A percentile compares a stretch with the other conserved stretches of the same genome.
These are phyloP conservation scores for Phanerodontia chrysosporium DNA, from an alignment of 768 basidiomycete species.

Conservation along the genomic window DNA sequence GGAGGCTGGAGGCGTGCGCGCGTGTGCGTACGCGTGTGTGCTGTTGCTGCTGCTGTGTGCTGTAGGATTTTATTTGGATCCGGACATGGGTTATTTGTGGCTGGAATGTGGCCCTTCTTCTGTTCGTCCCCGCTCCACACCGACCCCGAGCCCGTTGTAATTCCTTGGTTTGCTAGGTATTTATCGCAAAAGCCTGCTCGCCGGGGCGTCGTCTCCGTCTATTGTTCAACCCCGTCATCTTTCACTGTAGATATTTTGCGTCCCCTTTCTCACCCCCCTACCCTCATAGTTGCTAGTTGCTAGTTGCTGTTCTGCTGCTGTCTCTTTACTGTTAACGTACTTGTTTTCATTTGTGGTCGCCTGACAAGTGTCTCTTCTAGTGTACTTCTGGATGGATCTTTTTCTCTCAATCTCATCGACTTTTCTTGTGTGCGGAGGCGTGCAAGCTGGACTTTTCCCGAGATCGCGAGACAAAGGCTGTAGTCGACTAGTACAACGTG, in stretches of 20 bases:
- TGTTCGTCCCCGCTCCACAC: background rate
- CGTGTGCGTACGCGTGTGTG: background rate
- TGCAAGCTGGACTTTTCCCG: too few species aligned
- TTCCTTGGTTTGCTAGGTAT: conserved; percentile 4
- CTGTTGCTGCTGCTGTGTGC: background rate
- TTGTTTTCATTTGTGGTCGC: conserved; percentile 5
- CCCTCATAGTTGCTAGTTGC: background rate
- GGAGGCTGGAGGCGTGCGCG: background rate
- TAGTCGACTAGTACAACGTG: too few species aligned
- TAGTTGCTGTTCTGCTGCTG: conserved; percentile 1
- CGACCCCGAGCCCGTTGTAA: background rate
- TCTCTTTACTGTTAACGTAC: conserved; percentile 1
- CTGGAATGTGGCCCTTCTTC: background rate
- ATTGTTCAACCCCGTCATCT: background rate
- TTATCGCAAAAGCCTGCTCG: conserved; percentile 8
- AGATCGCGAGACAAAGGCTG: too few species aligned
- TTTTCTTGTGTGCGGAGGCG: background rate
- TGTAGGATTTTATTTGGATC: background rate
- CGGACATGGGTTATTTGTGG: background rate
- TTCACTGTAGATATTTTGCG: background rate
- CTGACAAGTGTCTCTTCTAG: conserved; percentile 1
- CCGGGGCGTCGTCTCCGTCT: background rate
- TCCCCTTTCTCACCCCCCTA: background rate
- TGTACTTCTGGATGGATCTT: conserved; percentile 1
- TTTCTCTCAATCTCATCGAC: background rate